Conservation (phyloP, 345 rosid species). For the Iberis pinnata region DNA sequence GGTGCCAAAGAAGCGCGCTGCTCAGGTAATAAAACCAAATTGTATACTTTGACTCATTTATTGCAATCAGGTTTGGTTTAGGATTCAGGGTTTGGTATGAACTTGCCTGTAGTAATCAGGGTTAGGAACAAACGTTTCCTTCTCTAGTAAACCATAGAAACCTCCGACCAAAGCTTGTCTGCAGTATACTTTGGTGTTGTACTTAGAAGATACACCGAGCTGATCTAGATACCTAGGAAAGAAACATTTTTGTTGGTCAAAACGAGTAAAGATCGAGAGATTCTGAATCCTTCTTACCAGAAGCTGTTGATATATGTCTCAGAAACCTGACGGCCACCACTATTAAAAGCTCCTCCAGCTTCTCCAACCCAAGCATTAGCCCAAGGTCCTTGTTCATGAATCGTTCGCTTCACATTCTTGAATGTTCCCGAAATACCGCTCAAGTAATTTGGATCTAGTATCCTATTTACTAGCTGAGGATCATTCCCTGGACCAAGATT, state of each 20-base stretch:
- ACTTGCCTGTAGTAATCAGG: slow-evolving; percentile 93
- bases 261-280: background rate
- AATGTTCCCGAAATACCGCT: slow-evolving; percentile 46
- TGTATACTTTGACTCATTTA: background rate
- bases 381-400: slow-evolving; percentile 65
- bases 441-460: slow-evolving; percentile 58
- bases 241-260: background rate
- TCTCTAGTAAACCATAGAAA: slow-evolving; percentile 73
- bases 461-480: slow-evolving; percentile 57
- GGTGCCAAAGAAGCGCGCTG: slow-evolving; percentile 96
- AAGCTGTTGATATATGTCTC: slow-evolving; percentile 79
- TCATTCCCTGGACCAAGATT: slow-evolving; percentile 83
- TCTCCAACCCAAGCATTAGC: slow-evolving; percentile 97
- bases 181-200: slow-evolving; percentile 82
- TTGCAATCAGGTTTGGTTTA: background rate
- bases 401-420: slow-evolving; percentile 38
- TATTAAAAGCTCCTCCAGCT: slow-evolving; percentile 89
- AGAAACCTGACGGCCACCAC: slow-evolving; percentile 80
- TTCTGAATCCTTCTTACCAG: slow-evolving; percentile 39
- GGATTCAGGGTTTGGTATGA: background rate
- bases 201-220: slow-evolving; percentile 73
- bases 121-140: slow-evolving; percentile 57
- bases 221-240: slow-evolving; percentile 78
- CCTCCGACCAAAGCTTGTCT: slow-evolving; percentile 92
- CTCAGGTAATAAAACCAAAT: background rate